Evolutionary conservation across 495 filamentous ascomycete species (phyloP), one percentile per base, ranked within the genome.

Genomic region (Daldinia bambusicola): DNA sequence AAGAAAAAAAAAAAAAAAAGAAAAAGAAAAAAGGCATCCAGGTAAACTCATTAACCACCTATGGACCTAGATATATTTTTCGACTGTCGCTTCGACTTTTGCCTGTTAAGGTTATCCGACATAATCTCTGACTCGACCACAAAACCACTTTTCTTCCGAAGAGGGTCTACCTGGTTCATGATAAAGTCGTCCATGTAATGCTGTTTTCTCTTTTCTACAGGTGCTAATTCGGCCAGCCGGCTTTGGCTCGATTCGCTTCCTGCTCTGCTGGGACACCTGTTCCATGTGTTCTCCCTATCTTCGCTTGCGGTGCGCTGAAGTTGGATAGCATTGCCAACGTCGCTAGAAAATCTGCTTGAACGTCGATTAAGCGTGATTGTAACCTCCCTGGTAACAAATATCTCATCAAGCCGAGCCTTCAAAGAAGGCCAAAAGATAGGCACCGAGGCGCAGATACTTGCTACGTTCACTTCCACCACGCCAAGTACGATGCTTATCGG

Each of bases 341-440:
- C 64, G 13, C n/a, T n/a, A n/a, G 68, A 62, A 16, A 62, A 61
- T 51, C 62, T 40, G 10, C 43, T 69, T 30, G 61, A 66, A 10
- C 63, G 68, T 5, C 63, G 62, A 26, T 66, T 57, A n/a, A 59
- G 14, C 20, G 68, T 71, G 14, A 71, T 63, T 12, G 58, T 66
- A 31, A 79, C 62, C 55, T 80, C 78, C n/a, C 74, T 69, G 4
- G 78, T 82, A 10, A 78, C 69, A 52, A 80, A 77, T 52, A 80
- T 80, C 38, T 71, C 60, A 37, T 72, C 72, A 5, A 76, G 55
- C 1, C 71, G 55, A 32, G 70, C 43, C 22, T 70, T 58, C 38
- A 74, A 4, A 36, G 70, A 57, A 6, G 77, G 74, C 78, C 78
- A 80, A 48, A 80, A 78, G 4, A 79, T 70, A 2, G 79, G 79